Conservation (phyloP, 257 asterid species). For the Datura wrightii region DNA sequence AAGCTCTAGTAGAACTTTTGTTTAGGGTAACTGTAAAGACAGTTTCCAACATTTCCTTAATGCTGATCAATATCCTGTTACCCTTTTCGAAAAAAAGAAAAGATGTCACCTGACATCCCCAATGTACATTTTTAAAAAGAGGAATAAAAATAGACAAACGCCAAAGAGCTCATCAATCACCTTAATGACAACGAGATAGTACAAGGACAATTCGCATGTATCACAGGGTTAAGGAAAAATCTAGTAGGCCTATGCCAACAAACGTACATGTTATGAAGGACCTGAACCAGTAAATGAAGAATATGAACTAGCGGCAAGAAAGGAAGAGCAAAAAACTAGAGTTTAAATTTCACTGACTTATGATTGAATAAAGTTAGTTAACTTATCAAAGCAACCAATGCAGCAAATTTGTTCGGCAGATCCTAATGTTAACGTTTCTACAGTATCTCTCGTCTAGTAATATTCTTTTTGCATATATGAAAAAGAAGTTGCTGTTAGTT, state of each 20-base stretch:
- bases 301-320: not conserved
- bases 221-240: conserved; percentile 13
- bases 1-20: not conserved
- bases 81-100: not conserved
- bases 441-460: not conserved
- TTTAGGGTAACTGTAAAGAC: not conserved
- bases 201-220: not conserved
- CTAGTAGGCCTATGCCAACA: not conserved
- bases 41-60: not conserved
- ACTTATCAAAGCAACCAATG: not conserved
- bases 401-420: not conserved
- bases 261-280: not conserved
- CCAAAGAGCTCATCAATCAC: not conserved
- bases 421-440: not conserved
- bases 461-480: not conserved
- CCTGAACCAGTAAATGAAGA: not conserved
- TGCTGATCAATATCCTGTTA: not conserved
- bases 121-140: not conserved
- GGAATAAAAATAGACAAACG: not conserved
- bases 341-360: not conserved
- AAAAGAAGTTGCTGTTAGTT: not conserved
- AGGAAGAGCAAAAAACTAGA: not conserved
- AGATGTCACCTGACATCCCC: not conserved
- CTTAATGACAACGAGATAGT: not conserved
- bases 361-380: not conserved